These are phyloP conservation scores for Colletotrichum tropicicola DNA, from an alignment of 2,329 filamentous ascomycete species.

Conservation along the genomic window DNA sequence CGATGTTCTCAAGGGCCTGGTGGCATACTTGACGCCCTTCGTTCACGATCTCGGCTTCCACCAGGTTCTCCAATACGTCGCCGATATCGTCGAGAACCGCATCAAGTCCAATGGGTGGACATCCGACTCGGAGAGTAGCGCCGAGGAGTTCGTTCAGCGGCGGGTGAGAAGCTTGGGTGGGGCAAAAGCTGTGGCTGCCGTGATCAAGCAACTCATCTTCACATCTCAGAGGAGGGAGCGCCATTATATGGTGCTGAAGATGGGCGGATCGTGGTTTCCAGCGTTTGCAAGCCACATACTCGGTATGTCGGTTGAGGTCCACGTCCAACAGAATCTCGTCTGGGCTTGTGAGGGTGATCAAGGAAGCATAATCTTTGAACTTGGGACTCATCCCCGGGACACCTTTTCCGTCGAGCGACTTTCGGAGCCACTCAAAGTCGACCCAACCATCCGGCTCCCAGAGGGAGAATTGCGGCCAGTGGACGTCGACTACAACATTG, in stretches of 20 bases:
- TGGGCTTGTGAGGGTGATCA: background rate
- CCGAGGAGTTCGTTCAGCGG: background rate
- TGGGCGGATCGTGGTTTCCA: background rate
- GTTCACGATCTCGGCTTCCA: background rate
- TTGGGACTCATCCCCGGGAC: background rate
- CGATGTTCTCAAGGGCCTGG: background rate
- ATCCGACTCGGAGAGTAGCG: background rate
- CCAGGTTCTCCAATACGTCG: background rate
- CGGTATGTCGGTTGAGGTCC: background rate
- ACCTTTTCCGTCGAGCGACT: background rate
- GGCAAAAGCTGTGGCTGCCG: background rate
- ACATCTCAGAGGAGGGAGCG: background rate
- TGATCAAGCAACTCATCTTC: background rate
- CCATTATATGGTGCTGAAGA: background rate
- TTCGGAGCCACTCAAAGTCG: background rate
- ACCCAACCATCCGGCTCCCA: background rate
- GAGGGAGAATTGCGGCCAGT: background rate
- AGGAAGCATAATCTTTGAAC: background rate
- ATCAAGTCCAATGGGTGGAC: background rate
- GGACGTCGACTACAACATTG: background rate
- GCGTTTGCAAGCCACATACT: background rate
- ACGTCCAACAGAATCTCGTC: rapidly evolving
- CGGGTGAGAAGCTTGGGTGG: background rate
- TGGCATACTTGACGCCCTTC: background rate
- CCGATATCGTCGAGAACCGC: background rate